Evolutionary conservation across 805 yeast genomes (phyloP), one percentile per base, ranked within the genome.

Genomic region (Starmerella apis): DNA sequence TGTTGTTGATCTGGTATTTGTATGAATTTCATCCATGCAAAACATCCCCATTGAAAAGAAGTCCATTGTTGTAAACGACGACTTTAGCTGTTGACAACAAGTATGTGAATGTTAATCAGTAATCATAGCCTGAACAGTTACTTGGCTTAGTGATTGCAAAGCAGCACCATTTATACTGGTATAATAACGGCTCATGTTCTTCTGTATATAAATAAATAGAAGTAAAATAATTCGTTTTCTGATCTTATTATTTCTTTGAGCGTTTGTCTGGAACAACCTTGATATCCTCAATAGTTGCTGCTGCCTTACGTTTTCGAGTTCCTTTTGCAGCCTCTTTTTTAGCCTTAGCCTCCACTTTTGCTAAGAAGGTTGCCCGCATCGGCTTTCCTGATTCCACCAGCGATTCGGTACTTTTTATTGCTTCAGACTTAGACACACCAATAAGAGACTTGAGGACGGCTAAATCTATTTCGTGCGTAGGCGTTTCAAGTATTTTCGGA

Each of bases 401-500:
- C 48, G 75, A 18, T 65, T 68, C 3, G 68, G 60, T 59, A 77
- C 82, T 1, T 61, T 71, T 1, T 70, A 30, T 35, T 18, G 76
- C 72, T 54, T 82, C 90, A 41, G 77, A 80, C 1, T 47, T 62
- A 6, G 60, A 37, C 48, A 70, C 75, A 2, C 79, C 94, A 30
- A 75, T 77, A 33, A 90, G 68, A 90, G 94, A 86, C 63, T 86
- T 92, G 45, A 92, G 68, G 31, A 53, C 59, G 54, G 85, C 83
- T 56, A 88, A 81, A 64, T 88, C 96, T 49, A 80, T 83, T 0
- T 72, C 63, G 2, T 76, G 49, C 3, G 48, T 52, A 14, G 75
- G 78, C 35, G 96, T 88, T 61, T 92, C 98, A 51, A 92, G 70
- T 19, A 92, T 73, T 31, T 88, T 75, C 3, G 97, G 97, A 1